Percentiles rank a stretch among this genome's conserved stretches.
These are phyloP conservation scores for Mortierella sp. DNA, from an alignment of 371 early-diverging fungal species.

Conservation along the genomic window DNA sequence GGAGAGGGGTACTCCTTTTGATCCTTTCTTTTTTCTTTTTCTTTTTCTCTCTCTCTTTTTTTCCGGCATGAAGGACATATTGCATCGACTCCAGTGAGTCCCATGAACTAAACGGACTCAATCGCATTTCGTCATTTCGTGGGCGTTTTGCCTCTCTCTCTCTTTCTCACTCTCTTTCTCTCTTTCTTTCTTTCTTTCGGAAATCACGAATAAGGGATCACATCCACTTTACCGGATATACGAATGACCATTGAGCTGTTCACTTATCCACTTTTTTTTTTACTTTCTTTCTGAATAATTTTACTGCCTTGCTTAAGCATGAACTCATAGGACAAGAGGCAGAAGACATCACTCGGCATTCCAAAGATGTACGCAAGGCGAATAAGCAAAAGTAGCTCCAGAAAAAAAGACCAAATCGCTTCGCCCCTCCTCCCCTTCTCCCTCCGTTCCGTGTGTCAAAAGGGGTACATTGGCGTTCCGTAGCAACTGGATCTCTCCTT, in stretches of 20 bases:
- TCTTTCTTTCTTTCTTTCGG: neutral
- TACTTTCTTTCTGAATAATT: neutral
- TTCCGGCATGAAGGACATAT: too few relatives aligned
- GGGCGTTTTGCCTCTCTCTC: too few relatives aligned
- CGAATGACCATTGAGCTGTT: neutral
- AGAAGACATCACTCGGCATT: slow-evolving; percentile 16
- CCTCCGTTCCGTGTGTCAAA: too few relatives aligned
- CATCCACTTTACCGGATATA: neutral
- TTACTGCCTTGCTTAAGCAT: slow-evolving; percentile 5
- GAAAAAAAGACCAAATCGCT: too few relatives aligned
- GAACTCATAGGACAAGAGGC: slow-evolving; percentile 36
- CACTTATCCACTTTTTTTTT: neutral
- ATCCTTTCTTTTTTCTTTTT: too few relatives aligned
- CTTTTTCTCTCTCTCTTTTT: too few relatives aligned
- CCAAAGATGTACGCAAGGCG: slow-evolving; percentile 31
- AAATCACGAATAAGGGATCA: neutral
- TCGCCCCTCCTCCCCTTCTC: too few relatives aligned
- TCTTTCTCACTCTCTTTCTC: too few relatives aligned
- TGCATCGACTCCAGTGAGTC: too few relatives aligned
- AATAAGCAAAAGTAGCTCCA: slow-evolving; percentile 22
- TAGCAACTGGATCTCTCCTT: neutral
- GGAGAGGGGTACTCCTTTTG: too few relatives aligned
- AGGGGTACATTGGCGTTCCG: neutral
- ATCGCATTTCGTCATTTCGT: too few relatives aligned
- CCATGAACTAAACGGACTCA: too few relatives aligned